Conservation (phyloP, 176 grass and related monocot genomes). For the maize (Zea mays) region Zm-B73-REFERENCE-NAM-5.0 NC_050103.1:101175501-101176000, state of each 20-base stretch:
- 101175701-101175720: background rate
- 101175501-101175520: background rate
- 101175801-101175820: slow-evolving; percentile 21
- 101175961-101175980: background rate
- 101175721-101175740: slow-evolving; percentile 20
- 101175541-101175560: background rate
- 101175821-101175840: slow-evolving; percentile 9
- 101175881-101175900: background rate
- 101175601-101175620: background rate
- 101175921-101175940: background rate
- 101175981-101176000: slow-evolving; percentile 26
- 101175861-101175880: slow-evolving; percentile 41
- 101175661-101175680: slow-evolving; percentile 13
- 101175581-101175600: background rate
- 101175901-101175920: slow-evolving; percentile 21
- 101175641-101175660: slow-evolving; percentile 31
- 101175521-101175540: background rate
- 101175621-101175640: background rate
- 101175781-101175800: background rate
- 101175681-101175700: background rate
- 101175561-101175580: background rate
- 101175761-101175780: slow-evolving; percentile 14
- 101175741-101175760: slow-evolving; percentile 21
- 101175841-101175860: background rate
- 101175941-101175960: background rate